Base-by-base conservation (phyloP, 2,329 filamentous ascomycete species). In the Eutypella sp. region DNA sequence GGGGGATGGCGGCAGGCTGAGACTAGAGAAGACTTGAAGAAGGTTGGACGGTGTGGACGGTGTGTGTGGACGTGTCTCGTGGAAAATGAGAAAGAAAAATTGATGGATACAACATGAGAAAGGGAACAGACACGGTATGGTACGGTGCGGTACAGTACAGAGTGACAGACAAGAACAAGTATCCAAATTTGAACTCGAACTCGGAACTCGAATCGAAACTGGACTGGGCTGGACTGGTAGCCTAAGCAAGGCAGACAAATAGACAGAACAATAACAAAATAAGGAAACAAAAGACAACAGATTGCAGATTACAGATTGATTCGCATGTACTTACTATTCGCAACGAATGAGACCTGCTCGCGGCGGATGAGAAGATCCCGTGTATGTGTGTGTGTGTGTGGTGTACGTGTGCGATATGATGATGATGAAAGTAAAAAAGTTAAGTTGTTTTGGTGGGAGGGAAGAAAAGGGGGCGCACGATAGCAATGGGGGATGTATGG, bases 321-420 rank as follows among this genome's bases (percentile, higher is more conserved):
- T 27, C 22, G 34, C 9, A 39, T 41, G 13, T 31, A 63, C 60
- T 62, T 61, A 63, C 59, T 57, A 60, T 52, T 50, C 47, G 48
- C 55, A 55, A 59, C 61, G 52, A 57, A 59, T 58, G 60, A 64
- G 61, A 63, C 61, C 61, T 63, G 61, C 61, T 63, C 61, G n/a
- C n/a, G 50, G 54, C 54, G 57, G 60, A 61, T 52, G 61, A 62
- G 61, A 62, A n/a, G 61, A 63, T 62, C 58, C 62, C 48, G 57
- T 29, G 25, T 7, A 29, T n/a, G n/a, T n/a, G n/a, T n/a, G n/a
- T n/a, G n/a, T n/a, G n/a, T n/a, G n/a, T n/a, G n/a, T n/a, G n/a
- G n/a, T n/a, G n/a, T n/a, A n/a, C n/a, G n/a, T n/a, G n/a, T n/a
- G n/a, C n/a, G n/a, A n/a, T n/a, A n/a, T n/a, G 25, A 7, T 54